Evolutionary conservation across 495 filamentous ascomycete species (phyloP).

Genomic region (Trichoderma erinaceum): DNA sequence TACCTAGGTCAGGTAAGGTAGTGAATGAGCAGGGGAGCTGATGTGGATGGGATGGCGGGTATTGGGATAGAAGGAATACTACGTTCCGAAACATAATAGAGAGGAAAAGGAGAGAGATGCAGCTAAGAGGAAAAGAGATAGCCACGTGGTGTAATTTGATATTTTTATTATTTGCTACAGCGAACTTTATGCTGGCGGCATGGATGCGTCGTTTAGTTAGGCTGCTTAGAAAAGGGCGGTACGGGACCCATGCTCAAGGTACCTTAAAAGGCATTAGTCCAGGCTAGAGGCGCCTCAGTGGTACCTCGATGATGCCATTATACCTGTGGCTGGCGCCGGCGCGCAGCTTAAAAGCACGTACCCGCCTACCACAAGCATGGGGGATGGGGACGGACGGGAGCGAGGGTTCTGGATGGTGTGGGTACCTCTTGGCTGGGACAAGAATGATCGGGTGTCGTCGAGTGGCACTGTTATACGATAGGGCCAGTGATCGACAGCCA

Average conservation of each 20-base stretch:
- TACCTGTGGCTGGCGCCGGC: no score
- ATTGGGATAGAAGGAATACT: not conserved
- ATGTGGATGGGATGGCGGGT: no score
- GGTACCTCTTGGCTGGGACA: not conserved
- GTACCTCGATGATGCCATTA: no score
- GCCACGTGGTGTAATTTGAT: not conserved
- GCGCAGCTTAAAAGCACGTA: not conserved
- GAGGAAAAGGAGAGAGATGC: not conserved
- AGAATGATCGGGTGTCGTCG: not conserved
- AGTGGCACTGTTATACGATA: conserved; percentile 12
- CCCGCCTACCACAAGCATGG: not conserved
- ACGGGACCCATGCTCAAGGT: not conserved
- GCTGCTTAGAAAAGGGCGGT: not conserved
- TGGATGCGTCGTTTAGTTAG: not conserved
- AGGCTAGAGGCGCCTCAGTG: not conserved
- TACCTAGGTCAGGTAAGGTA: no score
- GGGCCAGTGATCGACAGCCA: conserved; percentile 12
- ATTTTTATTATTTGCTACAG: not conserved
- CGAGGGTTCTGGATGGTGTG: not conserved
- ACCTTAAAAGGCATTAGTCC: not conserved
- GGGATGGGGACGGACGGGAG: not conserved
- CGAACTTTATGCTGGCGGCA: not conserved
- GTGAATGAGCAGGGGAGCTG: no score
- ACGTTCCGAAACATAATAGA: not conserved
- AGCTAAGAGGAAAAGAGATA: not conserved